Evolutionary conservation across 2,329 filamentous ascomycete species (phyloP).

Genomic region (Penicillium expansum): DNA sequence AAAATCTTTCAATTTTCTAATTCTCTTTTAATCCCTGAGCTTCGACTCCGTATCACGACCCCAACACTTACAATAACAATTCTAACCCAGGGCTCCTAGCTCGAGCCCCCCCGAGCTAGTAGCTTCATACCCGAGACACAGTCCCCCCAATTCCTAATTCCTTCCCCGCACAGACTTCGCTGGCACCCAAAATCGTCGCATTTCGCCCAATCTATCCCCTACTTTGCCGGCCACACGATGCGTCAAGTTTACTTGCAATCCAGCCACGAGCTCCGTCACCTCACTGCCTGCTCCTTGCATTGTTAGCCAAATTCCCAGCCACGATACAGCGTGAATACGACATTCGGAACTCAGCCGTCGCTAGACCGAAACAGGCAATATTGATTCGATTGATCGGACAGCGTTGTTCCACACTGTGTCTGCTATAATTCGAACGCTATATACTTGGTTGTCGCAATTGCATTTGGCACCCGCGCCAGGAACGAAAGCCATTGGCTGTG

Average conservation of each 20-base stretch:
- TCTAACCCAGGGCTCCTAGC: neutral
- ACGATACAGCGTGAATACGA: neutral
- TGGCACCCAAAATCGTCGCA: conserved; percentile 21
- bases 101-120: neutral
- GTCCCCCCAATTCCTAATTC: neutral
- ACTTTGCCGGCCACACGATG: conserved; percentile 36
- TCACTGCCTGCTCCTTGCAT: conserved; percentile 23
- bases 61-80: conserved; percentile 6
- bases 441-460: neutral
- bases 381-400: conserved; percentile 15
- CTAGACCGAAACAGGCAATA: conserved; percentile 5
- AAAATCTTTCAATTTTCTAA: neutral
- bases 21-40: neutral
- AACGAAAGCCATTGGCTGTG: neutral
- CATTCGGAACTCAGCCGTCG: neutral
- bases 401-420: neutral
- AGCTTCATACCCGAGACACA: conserved; percentile 1
- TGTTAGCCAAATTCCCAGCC: conserved; percentile 16
- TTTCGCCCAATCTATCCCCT: conserved; percentile 14
- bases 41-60: neutral
- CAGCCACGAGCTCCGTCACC: conserved; percentile 14
- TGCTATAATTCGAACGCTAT: neutral
- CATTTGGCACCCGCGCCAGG: neutral
- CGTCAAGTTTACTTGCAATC: conserved; percentile 25
- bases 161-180: conserved; percentile 17